These are phyloP conservation scores for Stephanodiscus triporus DNA, from an alignment of 108 stramenopile genomes.

Conservation along the genomic window DNA sequence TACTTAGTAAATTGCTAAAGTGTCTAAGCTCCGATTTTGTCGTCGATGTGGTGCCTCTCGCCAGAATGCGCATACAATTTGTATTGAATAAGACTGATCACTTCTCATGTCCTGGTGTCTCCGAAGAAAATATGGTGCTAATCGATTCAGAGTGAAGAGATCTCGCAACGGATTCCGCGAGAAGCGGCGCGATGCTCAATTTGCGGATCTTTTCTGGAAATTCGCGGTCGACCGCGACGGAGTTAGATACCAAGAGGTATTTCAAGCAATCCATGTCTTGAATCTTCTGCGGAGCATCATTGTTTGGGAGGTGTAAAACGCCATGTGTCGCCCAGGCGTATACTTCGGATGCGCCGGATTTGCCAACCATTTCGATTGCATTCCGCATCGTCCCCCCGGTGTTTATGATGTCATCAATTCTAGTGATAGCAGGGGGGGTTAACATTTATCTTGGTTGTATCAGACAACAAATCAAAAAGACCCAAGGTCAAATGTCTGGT, in stretches of 20 bases:
- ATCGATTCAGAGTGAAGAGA: conserved; percentile 80
- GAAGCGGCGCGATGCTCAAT: conserved; percentile 85
- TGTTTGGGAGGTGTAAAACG: conserved; percentile 65
- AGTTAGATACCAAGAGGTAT: conserved; percentile 84
- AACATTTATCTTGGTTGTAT: not conserved
- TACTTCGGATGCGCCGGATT: conserved; percentile 71
- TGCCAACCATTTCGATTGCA: conserved; percentile 60
- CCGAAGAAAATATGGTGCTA: conserved; percentile 70
- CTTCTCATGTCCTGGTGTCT: conserved; percentile 31
- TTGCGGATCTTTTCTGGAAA: conserved; percentile 77
- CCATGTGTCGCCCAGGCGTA: conserved; percentile 91
- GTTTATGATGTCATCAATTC: conserved; percentile 86
- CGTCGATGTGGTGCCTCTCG: too few species aligned
- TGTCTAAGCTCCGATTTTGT: too few species aligned
- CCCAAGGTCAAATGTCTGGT: not conserved
- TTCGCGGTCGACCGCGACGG: conserved; percentile 51
- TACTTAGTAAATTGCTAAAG: too few species aligned
- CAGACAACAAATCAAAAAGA: not conserved
- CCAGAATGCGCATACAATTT: not conserved
- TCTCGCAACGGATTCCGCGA: conserved; percentile 88
- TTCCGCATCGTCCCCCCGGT: conserved; percentile 75
- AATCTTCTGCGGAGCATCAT: conserved; percentile 61
- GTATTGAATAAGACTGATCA: not conserved
- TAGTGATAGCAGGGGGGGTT: not conserved
- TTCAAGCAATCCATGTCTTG: conserved; percentile 65